Evolutionary conservation across 306 rosid genomes (phyloP), one percentile per base, ranked within the genome.

Genomic region (Quercus mongolica): DNA sequence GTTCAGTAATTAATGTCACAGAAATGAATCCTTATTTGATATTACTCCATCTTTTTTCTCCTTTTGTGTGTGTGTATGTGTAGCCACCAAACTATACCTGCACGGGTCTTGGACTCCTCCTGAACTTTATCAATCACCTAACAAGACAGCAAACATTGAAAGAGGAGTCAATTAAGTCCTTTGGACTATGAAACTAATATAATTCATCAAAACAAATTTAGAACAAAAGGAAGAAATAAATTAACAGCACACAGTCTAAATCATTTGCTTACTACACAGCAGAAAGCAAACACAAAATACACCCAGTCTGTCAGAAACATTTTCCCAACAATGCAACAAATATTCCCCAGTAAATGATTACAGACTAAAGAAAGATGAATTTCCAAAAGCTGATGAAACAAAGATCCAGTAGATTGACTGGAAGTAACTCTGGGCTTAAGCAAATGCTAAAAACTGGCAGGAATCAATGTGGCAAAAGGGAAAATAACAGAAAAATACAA

Each of bases 41-140:
- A 8, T 41, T 41, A 8, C 46, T 41, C 46, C 46, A 41, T 41
- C 46, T 41, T 8, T 41, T 49, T 49, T 49, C 54, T 49, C 54
- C 54, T 49, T 12, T 12, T 12, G 54, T 49, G 54, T 49, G 54
- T 3, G 54, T 46, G 15, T 49, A 1, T 49, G 17, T 12, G 54
- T 52, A 6, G 46, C 46, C 56, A 73, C 33, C 70, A 73, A 71
- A 59, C 71, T 7, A 73, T 84, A 95, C 98, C 99, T 13, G 93
- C 12, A 11, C 97, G 97, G 73, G 87, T 95, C 92, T 95, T 91
- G 76, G 97, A 87, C 86, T 95, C 99, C 85, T 95, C 99, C 87
- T 95, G 99, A 73, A 95, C 99, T 83, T 95, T 95, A 83, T 95
- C 99, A 75, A 95, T 92, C 74, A 92, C 99, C 99, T 94, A 85